Percentiles rank a stretch among this genome's conserved stretches.
phyloP scores from a whole-genome alignment of 495 filamentous ascomycete species.

The Penicillium coprophilum region DNA sequence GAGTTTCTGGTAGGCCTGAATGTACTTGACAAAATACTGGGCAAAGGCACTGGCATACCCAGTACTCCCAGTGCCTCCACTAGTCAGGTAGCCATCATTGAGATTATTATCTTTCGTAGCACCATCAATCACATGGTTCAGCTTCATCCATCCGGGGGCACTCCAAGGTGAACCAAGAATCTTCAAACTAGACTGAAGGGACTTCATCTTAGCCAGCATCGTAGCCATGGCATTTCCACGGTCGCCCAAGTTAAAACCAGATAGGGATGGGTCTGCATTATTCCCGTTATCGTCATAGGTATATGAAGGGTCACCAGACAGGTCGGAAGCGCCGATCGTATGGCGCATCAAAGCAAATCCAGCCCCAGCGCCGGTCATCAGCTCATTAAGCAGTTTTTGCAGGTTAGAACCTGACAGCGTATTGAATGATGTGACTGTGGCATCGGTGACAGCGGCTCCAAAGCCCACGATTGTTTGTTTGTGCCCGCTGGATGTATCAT shows the following conservation, averaged over 20 bases:
- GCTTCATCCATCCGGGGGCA: conserved; percentile 59
- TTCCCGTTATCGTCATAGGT: conserved; percentile 53
- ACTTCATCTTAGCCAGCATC: conserved; percentile 30
- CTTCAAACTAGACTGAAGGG: conserved; percentile 39
- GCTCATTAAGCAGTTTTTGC: conserved; percentile 43
- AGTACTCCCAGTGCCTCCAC: conserved; percentile 22
- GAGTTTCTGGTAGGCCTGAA: conserved; percentile 46
- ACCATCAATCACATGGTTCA: conserved; percentile 50
- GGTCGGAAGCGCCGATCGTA: conserved; percentile 54
- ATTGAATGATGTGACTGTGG: conserved; percentile 54
- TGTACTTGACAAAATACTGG: conserved; percentile 58
- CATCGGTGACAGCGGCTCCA: conserved; percentile 56
- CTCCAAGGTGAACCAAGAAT: conserved; percentile 56
- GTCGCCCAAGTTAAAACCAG: conserved; percentile 47
- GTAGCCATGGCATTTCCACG: conserved; percentile 54
- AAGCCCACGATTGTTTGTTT: conserved; percentile 55
- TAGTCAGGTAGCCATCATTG: conserved; percentile 39
- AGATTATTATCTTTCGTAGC: conserved; percentile 51
- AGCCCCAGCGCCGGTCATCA: conserved; percentile 49
- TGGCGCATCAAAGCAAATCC: conserved; percentile 53
- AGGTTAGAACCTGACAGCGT: conserved; percentile 37
- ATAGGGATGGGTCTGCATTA: conserved; percentile 39
- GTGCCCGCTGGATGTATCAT: conserved; percentile 47
- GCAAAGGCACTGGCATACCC: conserved; percentile 47
- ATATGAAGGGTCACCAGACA: conserved; percentile 48